Base-by-base conservation (phyloP, 352 stramenopile species). In the Pythium biforme region DNA sequence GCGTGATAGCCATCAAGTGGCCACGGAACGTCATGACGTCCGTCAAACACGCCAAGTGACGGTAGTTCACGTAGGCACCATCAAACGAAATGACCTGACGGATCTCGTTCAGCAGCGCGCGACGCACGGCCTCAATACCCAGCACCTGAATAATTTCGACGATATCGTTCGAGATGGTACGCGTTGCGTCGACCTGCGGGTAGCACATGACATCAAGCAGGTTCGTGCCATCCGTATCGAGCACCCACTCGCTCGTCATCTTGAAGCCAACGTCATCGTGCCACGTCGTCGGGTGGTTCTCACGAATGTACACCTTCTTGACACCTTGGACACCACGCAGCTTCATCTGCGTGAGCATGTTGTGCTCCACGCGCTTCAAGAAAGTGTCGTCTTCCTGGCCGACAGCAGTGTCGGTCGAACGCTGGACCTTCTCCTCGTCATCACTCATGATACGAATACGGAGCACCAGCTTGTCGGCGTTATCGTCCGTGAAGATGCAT, bases 11-110 rank as follows among this genome's bases (percentile, higher is more conserved):
- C 79, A 96, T 97, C 23, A 99, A 79, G 57, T 98, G 91, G 6
- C 97, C 97, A 69, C 97, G 90, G 84, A 98, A 98, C 8, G 97
- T 99, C 97, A 99, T 99, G 17, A 99, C 96, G 79, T 99, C 98
- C 34, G 98, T 96, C 41, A 99, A 77, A 69, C 96, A 98, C 39
- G 97, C 94, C 68, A 99, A 75, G 77, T 99, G 98, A 57, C 98
- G 95, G 78, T 99, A 99, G 76, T 99, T 99, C 48, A 99, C 97
- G 79, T 99, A 99, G 19, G 96, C 97, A 75, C 96, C 96, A 89
- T 99, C 97, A 73, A 99, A 99, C 59, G 88, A 98, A 81, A 99
- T 98, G 31, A 99, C 95, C 69, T 97, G 97, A 45, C 97, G 89
- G 39, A 99, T 95, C 75, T 99, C 97, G 70, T 98, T 96, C 65